phyloP scores from a whole-genome alignment of 2,329 filamentous ascomycete species.

The Trichoderma sp. region DNA sequence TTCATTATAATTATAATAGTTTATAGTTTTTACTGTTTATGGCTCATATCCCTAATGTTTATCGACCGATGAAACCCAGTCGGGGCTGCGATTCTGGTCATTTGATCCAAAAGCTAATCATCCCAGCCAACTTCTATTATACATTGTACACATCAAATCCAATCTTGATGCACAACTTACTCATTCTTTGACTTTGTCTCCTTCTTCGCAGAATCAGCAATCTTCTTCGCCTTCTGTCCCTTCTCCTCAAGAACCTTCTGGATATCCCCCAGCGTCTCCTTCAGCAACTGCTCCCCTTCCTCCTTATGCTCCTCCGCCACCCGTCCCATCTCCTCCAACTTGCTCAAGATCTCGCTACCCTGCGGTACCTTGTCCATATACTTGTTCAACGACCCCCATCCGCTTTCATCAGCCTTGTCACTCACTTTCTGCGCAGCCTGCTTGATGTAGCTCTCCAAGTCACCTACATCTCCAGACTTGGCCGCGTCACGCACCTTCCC shows the following conservation, averaged over 20 bases:
- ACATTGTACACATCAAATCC: not conserved
- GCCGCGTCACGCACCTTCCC: slow-evolving; percentile 60
- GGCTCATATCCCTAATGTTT: not conserved
- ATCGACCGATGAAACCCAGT: not conserved
- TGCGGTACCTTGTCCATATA: slow-evolving; percentile 66
- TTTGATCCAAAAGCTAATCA: not conserved
- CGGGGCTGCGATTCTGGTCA: not conserved
- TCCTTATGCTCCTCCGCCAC: slow-evolving; percentile 65
- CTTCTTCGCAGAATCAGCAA: slow-evolving; percentile 55
- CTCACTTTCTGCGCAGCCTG: slow-evolving; percentile 41
- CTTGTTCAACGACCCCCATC: slow-evolving; percentile 53
- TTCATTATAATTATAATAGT: not conserved
- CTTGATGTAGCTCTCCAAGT: slow-evolving; percentile 37
- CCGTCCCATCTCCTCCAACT: slow-evolving; percentile 63
- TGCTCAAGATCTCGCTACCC: slow-evolving; percentile 62
- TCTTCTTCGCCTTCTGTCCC: slow-evolving; percentile 55
- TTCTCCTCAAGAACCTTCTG: slow-evolving; percentile 62
- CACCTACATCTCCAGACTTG: slow-evolving; percentile 58
- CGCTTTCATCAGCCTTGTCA: slow-evolving; percentile 41
- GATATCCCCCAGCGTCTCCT: slow-evolving; percentile 67
- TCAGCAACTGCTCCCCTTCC: slow-evolving; percentile 67
- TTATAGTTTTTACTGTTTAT: not conserved
- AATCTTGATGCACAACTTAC: not conserved
- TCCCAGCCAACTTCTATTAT: not conserved
- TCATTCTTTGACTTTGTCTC: slow-evolving; percentile 25